Evolutionary conservation across 2,329 filamentous ascomycete species (phyloP).

Genomic region (Phaeosphaeria sp.): DNA sequence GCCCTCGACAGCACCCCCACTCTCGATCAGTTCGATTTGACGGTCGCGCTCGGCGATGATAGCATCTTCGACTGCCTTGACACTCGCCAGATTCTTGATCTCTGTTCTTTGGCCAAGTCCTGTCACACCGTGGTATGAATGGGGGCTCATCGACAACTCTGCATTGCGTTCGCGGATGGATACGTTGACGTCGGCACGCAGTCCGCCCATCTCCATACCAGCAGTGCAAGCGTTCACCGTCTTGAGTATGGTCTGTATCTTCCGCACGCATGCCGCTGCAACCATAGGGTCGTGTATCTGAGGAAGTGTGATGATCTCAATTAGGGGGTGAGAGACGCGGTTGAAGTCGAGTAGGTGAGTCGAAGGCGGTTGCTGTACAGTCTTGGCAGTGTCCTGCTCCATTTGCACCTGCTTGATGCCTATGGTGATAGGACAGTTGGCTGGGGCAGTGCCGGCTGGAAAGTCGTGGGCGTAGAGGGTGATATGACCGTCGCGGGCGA

Average conservation of each 20-base stretch:
- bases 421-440: constrained; percentile 75
- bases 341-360: constrained; percentile 91
- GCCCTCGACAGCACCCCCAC: constrained; percentile 75
- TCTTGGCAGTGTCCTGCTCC: constrained; percentile 98
- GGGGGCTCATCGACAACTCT: constrained; percentile 31
- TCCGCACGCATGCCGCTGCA: constrained; percentile 86
- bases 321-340: constrained; percentile 85
- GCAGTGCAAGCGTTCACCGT: constrained; percentile 84
- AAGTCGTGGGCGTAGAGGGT: constrained; percentile 72
- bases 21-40: constrained; percentile 81
- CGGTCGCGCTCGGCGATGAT: constrained; percentile 89
- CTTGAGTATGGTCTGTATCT: constrained; percentile 81
- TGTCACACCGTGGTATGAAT: constrained; percentile 63
- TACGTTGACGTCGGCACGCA: constrained; percentile 95
- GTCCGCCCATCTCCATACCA: constrained; percentile 91
- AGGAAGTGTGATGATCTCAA: constrained; percentile 94
- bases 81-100: constrained; percentile 95
- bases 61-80: constrained; percentile 94
- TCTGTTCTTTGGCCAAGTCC: constrained; percentile 87
- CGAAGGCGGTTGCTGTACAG: constrained; percentile 75
- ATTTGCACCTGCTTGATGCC: constrained; percentile 94
- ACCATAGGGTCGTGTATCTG: constrained; percentile 87
- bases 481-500: constrained; percentile 74
- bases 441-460: constrained; percentile 70
- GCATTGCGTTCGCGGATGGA: constrained; percentile 70